Base-by-base conservation (phyloP, 2,329 filamentous ascomycete genomes). In the Fusarium palustre region DNA sequence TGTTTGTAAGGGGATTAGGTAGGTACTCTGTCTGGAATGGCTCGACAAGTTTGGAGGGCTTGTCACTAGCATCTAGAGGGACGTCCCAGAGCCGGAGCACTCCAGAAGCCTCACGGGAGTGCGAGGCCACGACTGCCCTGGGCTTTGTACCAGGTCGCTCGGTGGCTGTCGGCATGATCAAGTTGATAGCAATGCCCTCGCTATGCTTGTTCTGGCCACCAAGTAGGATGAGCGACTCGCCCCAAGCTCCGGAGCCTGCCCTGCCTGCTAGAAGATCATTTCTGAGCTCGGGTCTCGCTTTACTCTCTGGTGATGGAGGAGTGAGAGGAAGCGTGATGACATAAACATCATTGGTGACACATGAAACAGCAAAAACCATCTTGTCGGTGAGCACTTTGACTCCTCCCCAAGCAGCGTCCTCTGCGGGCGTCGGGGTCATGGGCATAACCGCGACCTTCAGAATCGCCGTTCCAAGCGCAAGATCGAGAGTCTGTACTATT, bases 21-120 rank as follows among this genome's bases (percentile, higher is more conserved):
- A 91, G 78, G 67, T 83, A 88, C 63, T 90, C 86, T 13, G 84
- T 86, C 74, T 91, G 88, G 74, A 90, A 90, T 0, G 88, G 84
- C 56, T 81, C 81, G 54, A 79, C 73, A 15, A 74, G 75, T 7
- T 75, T 73, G 9, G 70, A 64, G 5, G 73, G 68, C 33, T 74
- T 74, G 30, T 76, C 61, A 54, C 77, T 81, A 34, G 72, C 62
- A 28, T 85, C 83, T 25, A 90, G 67, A 3, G 86, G 78, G 15
- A 89, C 81, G 58, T 88, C 85, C 86, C 87, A 90, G 15, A 91
- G 75, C 8, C 86, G 82, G 41, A 91, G 76, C 7, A 83, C 81
- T 9, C 88, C 88, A 5, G 85, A 87, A 1, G 87, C 86, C 69
- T 91, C 88, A 10, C 82, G 80, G 3, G 86, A 87, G 73, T 89